Percentiles rank a stretch among this genome's conserved stretches.
Conservation (phyloP, 1,284 basidiomycete genomes). For the Ganoderma leucocontextum region DNA sequence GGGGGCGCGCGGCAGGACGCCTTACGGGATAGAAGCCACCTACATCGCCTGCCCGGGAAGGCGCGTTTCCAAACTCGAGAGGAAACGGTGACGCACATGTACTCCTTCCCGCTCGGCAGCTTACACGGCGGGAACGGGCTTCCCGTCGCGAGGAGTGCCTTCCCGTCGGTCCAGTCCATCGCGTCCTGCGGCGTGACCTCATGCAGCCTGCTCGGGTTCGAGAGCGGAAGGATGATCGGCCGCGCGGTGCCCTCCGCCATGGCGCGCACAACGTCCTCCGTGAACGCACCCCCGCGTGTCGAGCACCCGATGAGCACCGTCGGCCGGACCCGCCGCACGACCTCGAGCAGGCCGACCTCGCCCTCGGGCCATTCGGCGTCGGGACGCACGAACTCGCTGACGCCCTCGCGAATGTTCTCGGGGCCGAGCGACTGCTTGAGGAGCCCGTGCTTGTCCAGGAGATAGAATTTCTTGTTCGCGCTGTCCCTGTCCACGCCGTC, state of each 20-base stretch:
- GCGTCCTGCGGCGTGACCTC: constrained; percentile 81
- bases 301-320: constrained; percentile 87
- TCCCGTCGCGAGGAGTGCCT: constrained; percentile 82
- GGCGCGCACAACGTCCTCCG: constrained; percentile 73
- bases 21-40: neutral
- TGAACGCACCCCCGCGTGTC: constrained; percentile 83
- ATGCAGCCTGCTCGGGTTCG: constrained; percentile 81
- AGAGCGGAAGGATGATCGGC: constrained; percentile 85
- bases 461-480: constrained; percentile 72
- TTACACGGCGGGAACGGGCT: constrained; percentile 84
- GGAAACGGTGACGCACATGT: constrained; percentile 53
- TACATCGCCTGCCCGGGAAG: neutral
- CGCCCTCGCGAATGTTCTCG: constrained; percentile 57
- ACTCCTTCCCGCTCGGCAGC: constrained; percentile 72
- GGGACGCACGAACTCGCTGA: constrained; percentile 65
- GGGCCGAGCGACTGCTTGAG: constrained; percentile 59
- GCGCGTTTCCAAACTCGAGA: neutral
- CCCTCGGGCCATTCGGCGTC: constrained; percentile 57
- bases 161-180: constrained; percentile 80
- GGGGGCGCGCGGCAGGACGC: constrained; percentile 6
- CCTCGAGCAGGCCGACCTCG: constrained; percentile 63
- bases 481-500: constrained; percentile 64
- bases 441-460: constrained; percentile 68
- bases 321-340: constrained; percentile 71
- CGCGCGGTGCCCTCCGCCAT: constrained; percentile 75